Evolutionary conservation across 2,329 filamentous ascomycete genomes (phyloP), one percentile per base, ranked within the genome.

Genomic region (Colletotrichum eremochloae): DNA sequence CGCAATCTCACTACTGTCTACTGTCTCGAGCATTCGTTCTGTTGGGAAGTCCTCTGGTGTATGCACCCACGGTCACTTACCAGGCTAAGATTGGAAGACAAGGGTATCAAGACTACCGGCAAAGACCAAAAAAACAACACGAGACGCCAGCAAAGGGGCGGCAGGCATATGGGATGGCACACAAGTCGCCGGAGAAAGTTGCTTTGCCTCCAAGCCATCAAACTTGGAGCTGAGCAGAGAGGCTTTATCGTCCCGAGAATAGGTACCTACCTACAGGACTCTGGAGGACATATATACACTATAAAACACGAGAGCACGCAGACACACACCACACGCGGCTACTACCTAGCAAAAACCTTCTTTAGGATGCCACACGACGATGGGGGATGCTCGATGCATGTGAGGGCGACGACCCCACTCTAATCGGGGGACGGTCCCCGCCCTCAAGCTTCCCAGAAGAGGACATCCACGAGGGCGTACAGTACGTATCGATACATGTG

Each of bases 361-460:
- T 29, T 60, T 29, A 67, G 53, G 53, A 60, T 69, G 60, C 44
- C 65, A 64, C 69, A 72, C 69, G 60, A 53, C 50, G 53, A 57
- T 33, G 31, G 68, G 53, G 68, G 52, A 63, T 69, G 66, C 58
- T 68, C 65, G 60, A 72, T 69, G 69, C 69, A 72, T 72, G 69
- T 72, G 65, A 72, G 69, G 60, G 40, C 69, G 38, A 50, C 55
- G 58, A 36, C 60, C 46, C 69, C 69, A 72, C 69, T 46, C 53
- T 46, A 53, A 72, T 72, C 69, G 69, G 58, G 42, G 55, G 69
- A 72, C 50, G 58, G 24, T 11, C 58, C 40, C 33, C 36, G 53
- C 50, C 58, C 52, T 72, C 31, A 33, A 68, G 66, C 57, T 72
- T 72, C 65, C 69, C 65, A 72, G 52, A 57, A 44, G 52, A 46